Percentiles rank a stretch among this genome's conserved stretches.
phyloP scores from a whole-genome alignment of 2,329 filamentous ascomycete species.

The Xylariaceae sp. region DNA sequence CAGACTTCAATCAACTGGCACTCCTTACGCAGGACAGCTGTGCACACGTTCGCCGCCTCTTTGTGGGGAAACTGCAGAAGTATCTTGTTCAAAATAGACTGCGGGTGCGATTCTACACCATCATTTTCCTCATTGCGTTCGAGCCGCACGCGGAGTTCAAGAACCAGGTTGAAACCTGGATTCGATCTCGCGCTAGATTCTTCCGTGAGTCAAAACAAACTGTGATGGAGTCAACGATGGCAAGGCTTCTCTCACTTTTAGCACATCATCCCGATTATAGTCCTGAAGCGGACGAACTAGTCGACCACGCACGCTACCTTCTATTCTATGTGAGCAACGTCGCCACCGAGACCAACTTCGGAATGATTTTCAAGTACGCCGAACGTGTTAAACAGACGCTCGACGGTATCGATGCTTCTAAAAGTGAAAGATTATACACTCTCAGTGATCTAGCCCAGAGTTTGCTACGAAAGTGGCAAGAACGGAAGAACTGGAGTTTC shows the following conservation, averaged over 20 bases:
- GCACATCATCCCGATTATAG: slow-evolving; percentile 92
- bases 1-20: slow-evolving; percentile 75
- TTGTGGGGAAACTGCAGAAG: slow-evolving; percentile 83
- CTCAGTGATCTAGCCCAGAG: slow-evolving; percentile 82
- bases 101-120: slow-evolving; percentile 74
- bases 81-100: slow-evolving; percentile 71
- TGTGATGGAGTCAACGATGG: slow-evolving; percentile 74
- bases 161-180: slow-evolving; percentile 76
- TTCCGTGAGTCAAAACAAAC: slow-evolving; percentile 55
- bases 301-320: slow-evolving; percentile 82
- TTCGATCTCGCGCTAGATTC: slow-evolving; percentile 69
- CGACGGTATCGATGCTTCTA: slow-evolving; percentile 65
- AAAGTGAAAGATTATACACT: slow-evolving; percentile 73
- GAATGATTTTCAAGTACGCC: slow-evolving; percentile 83
- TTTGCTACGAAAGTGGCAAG: slow-evolving; percentile 78
- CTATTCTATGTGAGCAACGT: slow-evolving; percentile 81
- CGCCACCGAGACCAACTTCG: slow-evolving; percentile 79
- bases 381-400: slow-evolving; percentile 87
- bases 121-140: slow-evolving; percentile 86
- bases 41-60: slow-evolving; percentile 67
- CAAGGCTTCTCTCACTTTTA: slow-evolving; percentile 77
- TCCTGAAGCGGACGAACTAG: slow-evolving; percentile 58
- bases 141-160: slow-evolving; percentile 73
- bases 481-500: slow-evolving; percentile 78
- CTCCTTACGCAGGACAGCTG: slow-evolving; percentile 74